These are phyloP conservation scores for Talaromyces sp. DNA, from an alignment of 2,329 filamentous ascomycete genomes.

Conservation along the genomic window DNA sequence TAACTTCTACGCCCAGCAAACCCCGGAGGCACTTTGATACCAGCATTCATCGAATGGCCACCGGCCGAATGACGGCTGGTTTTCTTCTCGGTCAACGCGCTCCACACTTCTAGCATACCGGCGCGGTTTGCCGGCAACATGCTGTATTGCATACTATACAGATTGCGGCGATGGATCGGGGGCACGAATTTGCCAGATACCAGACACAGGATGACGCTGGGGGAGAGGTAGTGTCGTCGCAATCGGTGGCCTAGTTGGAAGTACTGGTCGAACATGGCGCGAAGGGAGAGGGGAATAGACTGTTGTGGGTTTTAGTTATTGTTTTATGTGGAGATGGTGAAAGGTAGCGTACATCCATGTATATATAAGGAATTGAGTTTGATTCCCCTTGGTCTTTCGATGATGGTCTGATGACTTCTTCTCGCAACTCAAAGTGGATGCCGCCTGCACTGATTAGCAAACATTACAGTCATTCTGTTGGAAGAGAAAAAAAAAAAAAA, in stretches of 20 bases:
- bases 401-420: slow-evolving; percentile 51
- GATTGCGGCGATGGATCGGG: slow-evolving; percentile 86
- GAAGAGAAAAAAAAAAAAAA: background rate
- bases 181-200: slow-evolving; percentile 89
- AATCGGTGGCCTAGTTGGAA: slow-evolving; percentile 90
- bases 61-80: slow-evolving; percentile 11
- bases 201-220: slow-evolving; percentile 79
- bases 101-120: slow-evolving; percentile 82
- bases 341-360: slow-evolving; percentile 62
- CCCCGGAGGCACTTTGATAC: slow-evolving; percentile 5
- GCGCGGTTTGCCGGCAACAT: slow-evolving; percentile 84
- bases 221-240: slow-evolving; percentile 90
- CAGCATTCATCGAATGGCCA: background rate
- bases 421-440: slow-evolving; percentile 83
- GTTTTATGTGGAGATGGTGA: background rate
- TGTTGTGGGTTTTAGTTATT: slow-evolving; percentile 28
- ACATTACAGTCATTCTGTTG: background rate
- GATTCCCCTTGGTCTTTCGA: slow-evolving; percentile 33
- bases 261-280: slow-evolving; percentile 96
- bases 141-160: slow-evolving; percentile 96
- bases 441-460: slow-evolving; percentile 50
- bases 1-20: slow-evolving; percentile 7
- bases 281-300: slow-evolving; percentile 83
- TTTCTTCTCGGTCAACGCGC: slow-evolving; percentile 54
- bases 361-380: slow-evolving; percentile 70